Evolutionary conservation across 148 eudicot species (phyloP).

Genomic region (Diospyros lotus): DNA sequence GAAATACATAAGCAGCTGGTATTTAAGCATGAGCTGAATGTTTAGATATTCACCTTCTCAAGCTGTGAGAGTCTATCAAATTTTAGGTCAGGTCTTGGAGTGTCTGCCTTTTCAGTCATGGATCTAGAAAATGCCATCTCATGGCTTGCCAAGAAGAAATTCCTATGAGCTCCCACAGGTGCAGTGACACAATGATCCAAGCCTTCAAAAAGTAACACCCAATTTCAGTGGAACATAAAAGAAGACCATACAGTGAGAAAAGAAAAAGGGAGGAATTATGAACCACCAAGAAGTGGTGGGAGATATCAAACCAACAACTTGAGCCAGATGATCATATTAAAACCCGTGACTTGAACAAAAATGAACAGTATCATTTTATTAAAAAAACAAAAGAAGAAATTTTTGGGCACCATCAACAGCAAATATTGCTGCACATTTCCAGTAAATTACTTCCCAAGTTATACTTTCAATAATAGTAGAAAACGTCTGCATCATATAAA

Average conservation of each 20-base stretch:
- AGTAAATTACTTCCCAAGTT: background rate
- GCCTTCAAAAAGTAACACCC: slow-evolving; percentile 29
- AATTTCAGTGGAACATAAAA: slow-evolving; percentile 7
- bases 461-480: no score
- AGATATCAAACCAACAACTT: background rate
- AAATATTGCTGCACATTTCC: background rate
- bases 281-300: background rate
- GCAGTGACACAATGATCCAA: slow-evolving; percentile 63
- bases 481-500: no score
- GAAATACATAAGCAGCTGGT: background rate
- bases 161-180: slow-evolving; percentile 43
- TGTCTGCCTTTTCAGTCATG: slow-evolving; percentile 53
- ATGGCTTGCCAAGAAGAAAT: slow-evolving; percentile 39
- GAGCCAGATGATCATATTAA: background rate
- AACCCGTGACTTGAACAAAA: background rate
- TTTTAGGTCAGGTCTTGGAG: slow-evolving; percentile 44
- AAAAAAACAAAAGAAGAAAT: background rate
- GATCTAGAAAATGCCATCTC: slow-evolving; percentile 42
- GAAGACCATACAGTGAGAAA: background rate
- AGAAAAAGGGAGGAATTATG: background rate
- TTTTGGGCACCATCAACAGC: background rate
- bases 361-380: background rate
- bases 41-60: slow-evolving; percentile 55
- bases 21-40: slow-evolving; percentile 6
- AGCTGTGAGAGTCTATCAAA: slow-evolving; percentile 75